Evolutionary conservation across 1,284 basidiomycete species (phyloP), one percentile per base, ranked within the genome.

Genomic region (Cryptococcus sp.): DNA sequence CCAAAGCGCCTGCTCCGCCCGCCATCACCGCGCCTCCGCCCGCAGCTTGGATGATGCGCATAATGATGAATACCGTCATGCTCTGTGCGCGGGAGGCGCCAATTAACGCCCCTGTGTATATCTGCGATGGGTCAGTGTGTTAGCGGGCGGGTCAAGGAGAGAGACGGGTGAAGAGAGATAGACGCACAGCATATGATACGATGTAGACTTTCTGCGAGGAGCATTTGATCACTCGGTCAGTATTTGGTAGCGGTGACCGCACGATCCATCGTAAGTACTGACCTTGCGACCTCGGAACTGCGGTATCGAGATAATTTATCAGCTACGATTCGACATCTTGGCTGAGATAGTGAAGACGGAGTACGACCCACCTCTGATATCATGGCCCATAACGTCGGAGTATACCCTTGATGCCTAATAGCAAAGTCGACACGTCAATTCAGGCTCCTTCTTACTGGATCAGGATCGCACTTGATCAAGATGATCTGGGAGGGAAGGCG

Each of bases 21-120:
- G 88, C 78, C 22, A 91, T 83, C 8, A 90, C 88, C 1, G 89
- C 88, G 50, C 87, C 87, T 3, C 87, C 87, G 22, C 89, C 90
- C 52, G 67, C 63, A 3, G 71, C 74, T 50, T 75, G 72, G 7
- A 79, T 51, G 50, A 66, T 61, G 38, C 78, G 64, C 76, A 79
- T 76, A 8, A 82, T 87, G 63, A 93, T 89, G 7, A 93, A 82
- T 11, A 87, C 76, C 15, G 78, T 76, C 67, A 92, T 88, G 13
- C 77, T 84, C 40, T 62, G 77, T 42, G 88, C 83, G 2, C 84
- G 76, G 6, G 87, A 88, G 1, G 85, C 85, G 3, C 87, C 82
- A 10, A 84, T 81, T n/a, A 86, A 85, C 10, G 85, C 89, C 2
- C 86, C 70, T 6, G 83, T 81, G 64, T 87, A 88, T 10, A 90